A percentile compares a stretch with the other conserved stretches of the same genome.
phyloP scores from a whole-genome alignment of 1,284 basidiomycete species.

The Neotropicomus parvogracilis region DNA sequence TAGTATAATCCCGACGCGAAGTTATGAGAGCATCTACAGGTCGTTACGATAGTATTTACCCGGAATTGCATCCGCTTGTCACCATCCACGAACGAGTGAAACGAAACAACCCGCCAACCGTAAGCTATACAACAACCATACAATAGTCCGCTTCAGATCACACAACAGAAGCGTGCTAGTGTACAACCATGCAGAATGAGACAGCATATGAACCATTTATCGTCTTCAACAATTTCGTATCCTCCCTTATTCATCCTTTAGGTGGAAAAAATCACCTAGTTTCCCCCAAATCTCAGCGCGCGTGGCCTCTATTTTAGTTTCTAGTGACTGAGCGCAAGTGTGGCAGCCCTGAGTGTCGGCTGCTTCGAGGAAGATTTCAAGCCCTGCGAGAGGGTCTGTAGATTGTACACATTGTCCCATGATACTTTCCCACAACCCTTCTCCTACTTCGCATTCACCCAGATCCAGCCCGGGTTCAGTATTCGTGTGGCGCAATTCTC shows the following conservation, averaged over 20 bases:
- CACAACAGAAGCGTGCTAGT: too few species aligned
- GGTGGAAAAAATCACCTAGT: conserved; percentile 8
- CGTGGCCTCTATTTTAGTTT: not conserved
- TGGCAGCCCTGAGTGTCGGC: not conserved
- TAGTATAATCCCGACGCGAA: too few species aligned
- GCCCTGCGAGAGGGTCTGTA: conserved; percentile 7
- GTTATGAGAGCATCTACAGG: too few species aligned
- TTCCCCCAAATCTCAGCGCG: conserved; percentile 7
- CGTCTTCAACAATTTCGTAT: too few species aligned
- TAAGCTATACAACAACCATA: too few species aligned
- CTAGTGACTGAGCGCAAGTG: not conserved
- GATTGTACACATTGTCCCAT: not conserved
- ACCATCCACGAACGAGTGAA: too few species aligned
- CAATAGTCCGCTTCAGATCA: too few species aligned
- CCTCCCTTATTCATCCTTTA: not conserved
- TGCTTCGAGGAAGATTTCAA: not conserved
- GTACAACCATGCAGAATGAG: too few species aligned
- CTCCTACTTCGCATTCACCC: not conserved
- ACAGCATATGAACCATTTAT: too few species aligned
- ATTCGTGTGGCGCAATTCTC: not conserved
- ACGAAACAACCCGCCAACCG: too few species aligned
- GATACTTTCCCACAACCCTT: not conserved
- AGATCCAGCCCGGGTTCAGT: not conserved
- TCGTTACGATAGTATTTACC: too few species aligned
- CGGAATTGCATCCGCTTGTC: too few species aligned